These are phyloP conservation scores for Wickerhamomyces silvicola DNA, from an alignment of 805 yeast species.

Conservation along the genomic window DNA sequence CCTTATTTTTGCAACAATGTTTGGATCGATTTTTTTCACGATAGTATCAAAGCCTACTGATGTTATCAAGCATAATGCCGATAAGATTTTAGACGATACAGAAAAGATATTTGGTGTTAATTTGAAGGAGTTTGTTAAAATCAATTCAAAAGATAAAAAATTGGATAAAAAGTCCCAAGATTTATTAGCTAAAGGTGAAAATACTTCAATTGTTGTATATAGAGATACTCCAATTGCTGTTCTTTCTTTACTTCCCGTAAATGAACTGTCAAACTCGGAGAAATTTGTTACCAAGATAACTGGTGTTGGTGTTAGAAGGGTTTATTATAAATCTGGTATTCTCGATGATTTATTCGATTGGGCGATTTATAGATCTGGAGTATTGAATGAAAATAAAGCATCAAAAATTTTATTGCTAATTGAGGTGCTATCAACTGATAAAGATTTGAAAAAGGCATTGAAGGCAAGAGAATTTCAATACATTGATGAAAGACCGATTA, in stretches of 20 bases:
- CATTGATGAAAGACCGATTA: conserved; percentile 18
- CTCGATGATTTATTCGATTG: conserved; percentile 57
- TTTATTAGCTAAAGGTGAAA: conserved; percentile 33
- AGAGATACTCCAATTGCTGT: conserved; percentile 70
- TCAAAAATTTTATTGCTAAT: conserved; percentile 32
- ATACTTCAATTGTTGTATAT: conserved; percentile 52
- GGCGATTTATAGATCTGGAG: conserved; percentile 44
- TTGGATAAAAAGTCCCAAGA: conserved; percentile 16
- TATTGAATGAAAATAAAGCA: conserved; percentile 29
- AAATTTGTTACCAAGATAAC: conserved; percentile 47
- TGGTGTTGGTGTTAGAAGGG: conserved; percentile 59
- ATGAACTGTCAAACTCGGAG: conserved; percentile 34
- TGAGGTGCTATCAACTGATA: conserved; percentile 50
- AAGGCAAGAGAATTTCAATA: conserved; percentile 37
- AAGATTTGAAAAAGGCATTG: conserved; percentile 30
- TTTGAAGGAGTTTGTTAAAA: conserved; percentile 38
- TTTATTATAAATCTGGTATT: conserved; percentile 58
- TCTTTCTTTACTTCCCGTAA: conserved; percentile 37
- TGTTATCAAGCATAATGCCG: conserved; percentile 38
- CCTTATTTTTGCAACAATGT: conserved; percentile 33
- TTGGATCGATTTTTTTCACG: conserved; percentile 34
- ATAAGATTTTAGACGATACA: conserved; percentile 30
- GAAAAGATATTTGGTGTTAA: conserved; percentile 44
- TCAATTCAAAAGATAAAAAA: conserved; percentile 18
- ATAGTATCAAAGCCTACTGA: conserved; percentile 38